Evolutionary conservation across 2,329 filamentous ascomycete genomes (phyloP).

Genomic region (Cytospora chrysosperma): DNA sequence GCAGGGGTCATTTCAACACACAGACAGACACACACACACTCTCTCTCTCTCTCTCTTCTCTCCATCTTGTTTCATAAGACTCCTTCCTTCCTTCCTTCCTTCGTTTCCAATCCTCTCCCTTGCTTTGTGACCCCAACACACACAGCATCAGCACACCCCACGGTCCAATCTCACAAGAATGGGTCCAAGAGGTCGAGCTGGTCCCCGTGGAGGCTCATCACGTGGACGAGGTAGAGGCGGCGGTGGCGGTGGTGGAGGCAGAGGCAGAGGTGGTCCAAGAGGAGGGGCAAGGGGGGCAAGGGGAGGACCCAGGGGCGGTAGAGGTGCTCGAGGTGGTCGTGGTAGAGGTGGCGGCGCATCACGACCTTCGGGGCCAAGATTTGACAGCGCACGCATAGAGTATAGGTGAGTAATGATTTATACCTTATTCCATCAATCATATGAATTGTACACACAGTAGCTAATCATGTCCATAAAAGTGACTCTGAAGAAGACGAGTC

Average conservation of each 20-base stretch:
- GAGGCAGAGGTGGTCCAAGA: slow-evolving; percentile 28
- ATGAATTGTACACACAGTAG: slow-evolving; percentile 21
- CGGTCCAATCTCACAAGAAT: neutral
- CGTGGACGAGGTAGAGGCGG: slow-evolving; percentile 28
- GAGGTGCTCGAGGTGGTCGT: slow-evolving; percentile 1
- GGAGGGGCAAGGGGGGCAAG: slow-evolving; percentile 27
- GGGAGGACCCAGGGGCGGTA: neutral
- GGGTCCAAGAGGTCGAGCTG: slow-evolving; percentile 29
- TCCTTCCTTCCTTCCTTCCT: neutral
- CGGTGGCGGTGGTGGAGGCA: slow-evolving; percentile 29
- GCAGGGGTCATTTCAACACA: neutral
- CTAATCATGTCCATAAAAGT: slow-evolving; percentile 22
- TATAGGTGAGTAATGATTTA: slow-evolving; percentile 25
- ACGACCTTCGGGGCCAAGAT: slow-evolving; percentile 37
- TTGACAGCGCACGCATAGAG: slow-evolving; percentile 43
- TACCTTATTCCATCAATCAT: slow-evolving; percentile 7
- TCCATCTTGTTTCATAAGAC: neutral
- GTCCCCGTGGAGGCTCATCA: slow-evolving; percentile 32
- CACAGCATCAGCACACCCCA: neutral
- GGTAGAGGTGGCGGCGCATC: slow-evolving; percentile 27
- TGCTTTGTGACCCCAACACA: neutral
- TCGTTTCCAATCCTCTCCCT: too few relatives aligned
- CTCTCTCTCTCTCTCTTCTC: too few relatives aligned
- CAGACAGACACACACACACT: too few relatives aligned
- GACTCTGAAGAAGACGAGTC: slow-evolving; percentile 37